Percentiles rank a stretch among this genome's conserved stretches.
These are phyloP conservation scores for Kokia cookei DNA, from an alignment of 441 rosid genomes.

Conservation along the genomic window DNA sequence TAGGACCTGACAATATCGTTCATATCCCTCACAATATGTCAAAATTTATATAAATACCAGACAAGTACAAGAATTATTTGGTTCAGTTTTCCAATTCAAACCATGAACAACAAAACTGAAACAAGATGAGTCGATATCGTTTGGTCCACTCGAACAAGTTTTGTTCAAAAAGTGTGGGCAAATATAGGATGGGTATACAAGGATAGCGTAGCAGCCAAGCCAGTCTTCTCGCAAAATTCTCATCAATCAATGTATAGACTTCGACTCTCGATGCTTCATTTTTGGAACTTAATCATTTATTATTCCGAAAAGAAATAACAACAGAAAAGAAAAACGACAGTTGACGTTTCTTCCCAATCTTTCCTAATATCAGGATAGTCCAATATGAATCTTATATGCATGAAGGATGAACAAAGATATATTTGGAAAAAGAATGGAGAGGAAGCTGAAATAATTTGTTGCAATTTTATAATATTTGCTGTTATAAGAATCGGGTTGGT, in stretches of 20 bases:
- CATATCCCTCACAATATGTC: neutral
- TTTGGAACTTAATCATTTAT: neutral
- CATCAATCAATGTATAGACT: neutral
- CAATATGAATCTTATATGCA: neutral
- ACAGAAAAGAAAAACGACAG: neutral
- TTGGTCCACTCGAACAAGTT: constrained; percentile 1
- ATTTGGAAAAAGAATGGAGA: neutral
- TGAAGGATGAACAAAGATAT: neutral
- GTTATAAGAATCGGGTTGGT: too few relatives aligned
- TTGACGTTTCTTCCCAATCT: neutral
- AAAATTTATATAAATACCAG: neutral
- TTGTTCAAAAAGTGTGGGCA: neutral
- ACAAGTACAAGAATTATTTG: neutral
- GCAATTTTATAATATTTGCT: neutral
- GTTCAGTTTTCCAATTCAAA: neutral
- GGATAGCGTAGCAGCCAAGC: neutral
- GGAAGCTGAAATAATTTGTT: neutral
- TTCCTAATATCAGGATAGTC: neutral
- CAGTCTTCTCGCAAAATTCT: neutral
- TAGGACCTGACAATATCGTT: neutral
- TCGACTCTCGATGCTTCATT: neutral
- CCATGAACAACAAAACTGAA: neutral
- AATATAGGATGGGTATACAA: neutral
- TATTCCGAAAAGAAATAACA: neutral
- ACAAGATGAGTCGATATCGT: neutral